These are phyloP conservation scores for Albophoma yamanashiensis DNA, from an alignment of 2,329 filamentous ascomycete species.

Conservation along the genomic window DNA sequence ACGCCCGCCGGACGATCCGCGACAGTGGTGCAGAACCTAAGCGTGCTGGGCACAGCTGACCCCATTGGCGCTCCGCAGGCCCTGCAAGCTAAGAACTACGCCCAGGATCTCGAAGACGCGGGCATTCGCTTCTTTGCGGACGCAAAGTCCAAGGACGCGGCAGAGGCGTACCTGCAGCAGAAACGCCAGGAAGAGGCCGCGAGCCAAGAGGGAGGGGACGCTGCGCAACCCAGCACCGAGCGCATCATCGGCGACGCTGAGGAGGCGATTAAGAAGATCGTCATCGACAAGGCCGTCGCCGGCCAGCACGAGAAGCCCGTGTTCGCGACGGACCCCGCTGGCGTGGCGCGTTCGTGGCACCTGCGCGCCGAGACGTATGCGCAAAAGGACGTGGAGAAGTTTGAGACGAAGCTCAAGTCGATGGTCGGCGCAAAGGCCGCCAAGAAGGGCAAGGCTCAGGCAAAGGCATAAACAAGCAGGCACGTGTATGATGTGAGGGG, in stretches of 20 bases:
- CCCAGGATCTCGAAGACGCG: conserved; percentile 15
- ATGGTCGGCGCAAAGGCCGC: conserved; percentile 13
- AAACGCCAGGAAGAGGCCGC: conserved; percentile 10
- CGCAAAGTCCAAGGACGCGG: conserved; percentile 14
- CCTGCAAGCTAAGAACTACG: conserved; percentile 19
- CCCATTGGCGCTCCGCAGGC: conserved; percentile 18
- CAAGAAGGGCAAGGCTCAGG: conserved; percentile 12
- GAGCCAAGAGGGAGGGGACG: conserved; percentile 7
- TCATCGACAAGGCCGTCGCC: conserved; percentile 20
- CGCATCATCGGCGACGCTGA: conserved; percentile 21
- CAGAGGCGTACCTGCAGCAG: conserved; percentile 19
- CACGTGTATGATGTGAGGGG: neutral
- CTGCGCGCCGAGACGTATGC: conserved; percentile 26
- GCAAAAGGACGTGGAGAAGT: conserved; percentile 20
- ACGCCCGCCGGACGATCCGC: conserved; percentile 17
- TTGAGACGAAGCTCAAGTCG: conserved; percentile 27
- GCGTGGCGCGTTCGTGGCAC: conserved; percentile 24
- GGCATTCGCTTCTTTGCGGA: conserved; percentile 22
- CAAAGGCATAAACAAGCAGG: conserved; percentile 9
- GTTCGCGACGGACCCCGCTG: conserved; percentile 21
- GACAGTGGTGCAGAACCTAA: conserved; percentile 24
- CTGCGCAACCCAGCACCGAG: conserved; percentile 1
- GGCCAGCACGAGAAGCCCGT: conserved; percentile 25
- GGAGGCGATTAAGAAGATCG: conserved; percentile 19
- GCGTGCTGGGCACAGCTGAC: conserved; percentile 23